phyloP scores from a whole-genome alignment of 306 rosid genomes.

The Medicago arabica region DNA sequence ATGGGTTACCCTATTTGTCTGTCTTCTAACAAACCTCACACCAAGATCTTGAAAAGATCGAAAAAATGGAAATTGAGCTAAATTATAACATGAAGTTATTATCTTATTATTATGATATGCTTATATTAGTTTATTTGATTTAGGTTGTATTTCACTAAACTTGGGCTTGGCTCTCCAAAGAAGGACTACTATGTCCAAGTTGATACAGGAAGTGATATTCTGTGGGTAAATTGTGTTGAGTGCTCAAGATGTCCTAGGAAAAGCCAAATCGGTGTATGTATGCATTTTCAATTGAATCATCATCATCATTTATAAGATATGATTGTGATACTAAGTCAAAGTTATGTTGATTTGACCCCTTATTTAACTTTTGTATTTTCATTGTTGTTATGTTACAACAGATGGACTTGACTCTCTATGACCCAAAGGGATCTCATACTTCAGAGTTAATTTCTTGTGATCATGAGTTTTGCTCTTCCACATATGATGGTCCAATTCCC shows the following conservation, averaged over 20 bases:
- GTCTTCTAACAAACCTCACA: neutral
- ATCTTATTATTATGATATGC: conserved; percentile 11
- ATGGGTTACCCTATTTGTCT: neutral
- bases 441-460: conserved; percentile 68
- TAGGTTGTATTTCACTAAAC: conserved; percentile 83
- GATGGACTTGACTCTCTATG: conserved; percentile 76
- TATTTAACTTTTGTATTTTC: conserved; percentile 34
- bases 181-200: conserved; percentile 90
- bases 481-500: conserved; percentile 65
- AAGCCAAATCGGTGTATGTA: conserved; percentile 82
- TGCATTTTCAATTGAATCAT: neutral
- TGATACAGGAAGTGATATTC: conserved; percentile 96
- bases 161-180: conserved; percentile 86
- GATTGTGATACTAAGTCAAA: conserved; percentile 17
- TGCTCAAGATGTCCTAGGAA: conserved; percentile 77
- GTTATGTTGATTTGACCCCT: conserved; percentile 6
- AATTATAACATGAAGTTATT: neutral
- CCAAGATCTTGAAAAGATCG: neutral
- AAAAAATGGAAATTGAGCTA: neutral
- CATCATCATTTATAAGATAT: neutral
- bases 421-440: conserved; percentile 72
- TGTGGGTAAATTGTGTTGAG: conserved; percentile 87
- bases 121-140: conserved; percentile 28
- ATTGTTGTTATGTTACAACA: conserved; percentile 47
- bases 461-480: conserved; percentile 69